Base-by-base conservation (phyloP, 768 basidiomycete genomes). In the Pisolithus microcarpus region DNA sequence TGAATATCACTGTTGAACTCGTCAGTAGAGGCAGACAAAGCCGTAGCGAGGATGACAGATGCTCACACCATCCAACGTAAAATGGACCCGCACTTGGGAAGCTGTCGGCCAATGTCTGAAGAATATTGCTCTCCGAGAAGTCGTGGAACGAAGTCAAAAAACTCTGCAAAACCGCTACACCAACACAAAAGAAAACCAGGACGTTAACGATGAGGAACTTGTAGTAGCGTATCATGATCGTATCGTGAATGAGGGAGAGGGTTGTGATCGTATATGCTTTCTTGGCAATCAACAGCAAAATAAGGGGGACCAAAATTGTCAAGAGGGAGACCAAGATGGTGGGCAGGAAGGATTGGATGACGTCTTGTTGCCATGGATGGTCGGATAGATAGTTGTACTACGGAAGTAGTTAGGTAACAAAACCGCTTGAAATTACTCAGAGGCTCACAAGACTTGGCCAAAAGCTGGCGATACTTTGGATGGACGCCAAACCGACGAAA, bases 221-320 rank as follows among this genome's bases (percentile, higher is more conserved):
- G 75, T 89, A 89, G 62, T 91, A 92, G 37, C 90, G 79, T 21
- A 81, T 83, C 78, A 91, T 77, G 58, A 91, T 89, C 30, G 76
- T 75, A 68, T 94, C 88, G 65, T 92, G 88, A 53, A 92, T 76
- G 13, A 78, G 78, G 34, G 85, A 85, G 38, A 89, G 76, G 1
- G 89, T 92, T 52, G 82, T 82, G 52, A 94, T 85, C 2, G 84
- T 91, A 60, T 93, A 87, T 1, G 86, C 90, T 59, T 91, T 89
- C 68, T 88, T 92, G 38, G 84, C 85, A 54, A 93, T 88, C 30
- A 91, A 75, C 11, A 92, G 73, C n/a, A 94, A 78, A 44, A 93
- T 73, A 3, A 86, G 78, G 3, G 90, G 90, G 42, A 93, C 86
- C 55, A 87, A 75, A 37, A 96, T 74, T 2, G 87, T 78, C 15